Evolutionary conservation across 352 stramenopile genomes (phyloP).

Genomic region (Phytophthora tubulina): DNA sequence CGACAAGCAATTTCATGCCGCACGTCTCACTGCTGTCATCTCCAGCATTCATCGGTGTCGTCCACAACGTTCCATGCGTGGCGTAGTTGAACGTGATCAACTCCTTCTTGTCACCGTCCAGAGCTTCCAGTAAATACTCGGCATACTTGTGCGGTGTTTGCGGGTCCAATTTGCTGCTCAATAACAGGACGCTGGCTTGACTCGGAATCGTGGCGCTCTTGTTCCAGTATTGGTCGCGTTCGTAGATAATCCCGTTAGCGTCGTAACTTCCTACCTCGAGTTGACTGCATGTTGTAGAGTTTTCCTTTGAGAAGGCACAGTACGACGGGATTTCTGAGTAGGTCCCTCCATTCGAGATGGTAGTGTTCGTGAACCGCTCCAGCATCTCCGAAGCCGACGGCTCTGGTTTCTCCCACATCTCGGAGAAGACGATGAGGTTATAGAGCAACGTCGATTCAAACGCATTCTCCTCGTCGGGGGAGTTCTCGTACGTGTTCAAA

Average conservation of each 20-base stretch:
- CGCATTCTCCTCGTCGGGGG: conserved; percentile 23
- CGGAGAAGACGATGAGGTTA: conserved; percentile 60
- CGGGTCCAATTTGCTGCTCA: conserved; percentile 62
- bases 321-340: conserved; percentile 43
- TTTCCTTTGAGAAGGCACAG: conserved; percentile 62
- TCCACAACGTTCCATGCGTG: conserved; percentile 47
- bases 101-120: conserved; percentile 49
- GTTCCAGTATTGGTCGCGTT: conserved; percentile 66
- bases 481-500: background rate
- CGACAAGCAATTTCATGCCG: conserved; percentile 53
- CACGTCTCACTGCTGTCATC: conserved; percentile 42
- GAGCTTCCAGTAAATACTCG: conserved; percentile 38
- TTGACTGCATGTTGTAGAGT: conserved; percentile 39
- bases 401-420: conserved; percentile 59
- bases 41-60: conserved; percentile 35
- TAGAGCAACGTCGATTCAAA: conserved; percentile 52
- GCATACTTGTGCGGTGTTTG: conserved; percentile 66
- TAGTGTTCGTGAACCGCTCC: conserved; percentile 29
- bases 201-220: conserved; percentile 45
- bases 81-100: conserved; percentile 60
- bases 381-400: conserved; percentile 17
- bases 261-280: conserved; percentile 25
- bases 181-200: conserved; percentile 53
- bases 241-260: conserved; percentile 42
- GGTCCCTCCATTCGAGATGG: conserved; percentile 31